Percentiles rank a stretch among this genome's conserved stretches.
These are phyloP conservation scores for Pleurotus pulmonarius DNA, from an alignment of 768 basidiomycete species.

Conservation along the genomic window DNA sequence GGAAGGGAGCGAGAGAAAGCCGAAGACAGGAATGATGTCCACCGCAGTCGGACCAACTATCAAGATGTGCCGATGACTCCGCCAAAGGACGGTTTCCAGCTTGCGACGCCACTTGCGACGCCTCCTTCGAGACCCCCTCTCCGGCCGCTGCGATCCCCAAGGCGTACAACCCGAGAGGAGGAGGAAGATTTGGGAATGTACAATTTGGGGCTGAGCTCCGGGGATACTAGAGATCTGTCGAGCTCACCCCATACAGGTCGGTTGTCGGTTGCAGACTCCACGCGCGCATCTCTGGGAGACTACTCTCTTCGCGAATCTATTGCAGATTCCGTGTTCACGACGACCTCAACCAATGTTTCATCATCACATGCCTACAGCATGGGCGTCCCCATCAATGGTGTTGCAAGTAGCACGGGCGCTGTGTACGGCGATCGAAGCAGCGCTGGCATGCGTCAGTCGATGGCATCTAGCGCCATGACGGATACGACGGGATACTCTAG, in stretches of 20 bases:
- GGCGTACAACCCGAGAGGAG: conserved; percentile 19
- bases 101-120: conserved; percentile 28
- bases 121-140: conserved; percentile 50
- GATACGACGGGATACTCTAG: conserved; percentile 61
- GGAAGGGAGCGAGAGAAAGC: conserved; percentile 17
- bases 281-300: conserved; percentile 31
- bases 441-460: conserved; percentile 50
- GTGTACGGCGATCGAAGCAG: conserved; percentile 9
- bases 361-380: neutral
- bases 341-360: conserved; percentile 26
- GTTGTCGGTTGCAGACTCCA: conserved; percentile 30
- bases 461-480: conserved; percentile 58
- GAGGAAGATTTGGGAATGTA: conserved; percentile 25
- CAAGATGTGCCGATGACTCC: conserved; percentile 4
- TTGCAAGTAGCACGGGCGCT: neutral
- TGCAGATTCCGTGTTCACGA: conserved; percentile 11
- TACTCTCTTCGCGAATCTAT: conserved; percentile 30
- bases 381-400: neutral
- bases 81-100: conserved; percentile 32
- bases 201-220: conserved; percentile 15
- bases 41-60: conserved; percentile 1
- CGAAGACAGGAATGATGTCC: conserved; percentile 12
- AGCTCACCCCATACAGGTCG: conserved; percentile 9
- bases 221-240: neutral
- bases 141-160: conserved; percentile 30